Percentiles rank a stretch among this genome's conserved stretches.
Evolutionary conservation across 228 moss, liverwort and hornwort genomes (phyloP).

Genomic region (Sphagnum fallax): DNA sequence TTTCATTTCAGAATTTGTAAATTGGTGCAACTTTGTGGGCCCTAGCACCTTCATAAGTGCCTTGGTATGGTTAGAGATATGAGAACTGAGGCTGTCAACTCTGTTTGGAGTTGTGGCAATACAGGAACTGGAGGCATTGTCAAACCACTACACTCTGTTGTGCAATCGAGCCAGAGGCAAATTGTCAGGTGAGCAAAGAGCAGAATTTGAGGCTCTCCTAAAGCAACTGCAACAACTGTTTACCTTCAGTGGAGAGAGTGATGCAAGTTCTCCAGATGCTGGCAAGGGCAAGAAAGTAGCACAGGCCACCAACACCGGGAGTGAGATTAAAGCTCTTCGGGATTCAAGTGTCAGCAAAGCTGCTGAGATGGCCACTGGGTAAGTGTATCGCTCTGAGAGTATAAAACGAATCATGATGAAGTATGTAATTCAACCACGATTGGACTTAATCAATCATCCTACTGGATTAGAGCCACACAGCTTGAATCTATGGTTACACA

Average conservation of each 20-base stretch:
- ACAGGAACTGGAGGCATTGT: conserved; percentile 91
- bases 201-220: conserved; percentile 64
- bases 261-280: conserved; percentile 44
- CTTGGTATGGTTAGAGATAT: too few relatives aligned
- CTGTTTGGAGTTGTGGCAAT: conserved; percentile 6
- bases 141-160: conserved; percentile 89
- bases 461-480: too few relatives aligned
- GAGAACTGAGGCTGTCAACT: too few relatives aligned
- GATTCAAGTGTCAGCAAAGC: conserved; percentile 62
- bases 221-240: conserved; percentile 75
- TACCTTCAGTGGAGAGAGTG: conserved; percentile 54
- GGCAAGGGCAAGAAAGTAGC: conserved; percentile 85
- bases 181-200: conserved; percentile 68
- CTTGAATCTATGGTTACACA: too few relatives aligned
- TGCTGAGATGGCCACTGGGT: conserved; percentile 95
- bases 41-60: too few relatives aligned
- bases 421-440: too few relatives aligned
- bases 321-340: conserved; percentile 72
- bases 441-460: too few relatives aligned
- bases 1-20: too few relatives aligned
- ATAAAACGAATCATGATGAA: not conserved
- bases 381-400: conserved; percentile 7
- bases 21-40: too few relatives aligned
- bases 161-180: conserved; percentile 97
- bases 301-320: conserved; percentile 51